phyloP scores from a whole-genome alignment of 805 yeast species.

The Wickerhamomyces alni region DNA sequence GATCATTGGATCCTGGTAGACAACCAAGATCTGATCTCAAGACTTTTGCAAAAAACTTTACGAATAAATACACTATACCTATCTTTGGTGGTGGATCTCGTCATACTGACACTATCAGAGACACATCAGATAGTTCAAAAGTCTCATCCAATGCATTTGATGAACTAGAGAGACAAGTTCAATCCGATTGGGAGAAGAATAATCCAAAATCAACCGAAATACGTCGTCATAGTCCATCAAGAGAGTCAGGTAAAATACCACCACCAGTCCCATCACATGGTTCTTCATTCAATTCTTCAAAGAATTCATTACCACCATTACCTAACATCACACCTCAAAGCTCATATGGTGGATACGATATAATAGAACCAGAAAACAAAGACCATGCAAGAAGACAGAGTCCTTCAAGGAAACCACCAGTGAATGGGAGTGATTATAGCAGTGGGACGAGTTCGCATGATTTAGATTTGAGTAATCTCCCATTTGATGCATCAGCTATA shows the following conservation, averaged over 20 bases:
- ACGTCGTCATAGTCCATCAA: not conserved
- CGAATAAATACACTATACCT: constrained; percentile 7
- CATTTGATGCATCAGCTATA: constrained; percentile 19
- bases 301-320: constrained; percentile 1
- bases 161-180: constrained; percentile 28
- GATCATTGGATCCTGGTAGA: constrained; percentile 3
- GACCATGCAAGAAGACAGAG: constrained; percentile 3
- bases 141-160: constrained; percentile 22
- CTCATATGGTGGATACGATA: constrained; percentile 5
- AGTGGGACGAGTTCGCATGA: constrained; percentile 5
- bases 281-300: constrained; percentile 4
- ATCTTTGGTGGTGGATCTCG: constrained; percentile 8
- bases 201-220: constrained; percentile 1
- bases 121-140: not conserved
- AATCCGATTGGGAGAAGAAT: constrained; percentile 23
- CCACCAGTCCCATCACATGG: constrained; percentile 25
- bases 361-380: constrained; percentile 15
- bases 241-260: constrained; percentile 5
- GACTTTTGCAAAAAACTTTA: constrained; percentile 13
- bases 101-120: not conserved
- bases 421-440: too few relatives aligned
- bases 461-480: constrained; percentile 11
- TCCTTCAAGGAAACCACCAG: constrained; percentile 19
- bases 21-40: constrained; percentile 5
- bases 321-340: constrained; percentile 1